Conservation (phyloP, 768 basidiomycete species). For the Scleroderma citrinum region DNA sequence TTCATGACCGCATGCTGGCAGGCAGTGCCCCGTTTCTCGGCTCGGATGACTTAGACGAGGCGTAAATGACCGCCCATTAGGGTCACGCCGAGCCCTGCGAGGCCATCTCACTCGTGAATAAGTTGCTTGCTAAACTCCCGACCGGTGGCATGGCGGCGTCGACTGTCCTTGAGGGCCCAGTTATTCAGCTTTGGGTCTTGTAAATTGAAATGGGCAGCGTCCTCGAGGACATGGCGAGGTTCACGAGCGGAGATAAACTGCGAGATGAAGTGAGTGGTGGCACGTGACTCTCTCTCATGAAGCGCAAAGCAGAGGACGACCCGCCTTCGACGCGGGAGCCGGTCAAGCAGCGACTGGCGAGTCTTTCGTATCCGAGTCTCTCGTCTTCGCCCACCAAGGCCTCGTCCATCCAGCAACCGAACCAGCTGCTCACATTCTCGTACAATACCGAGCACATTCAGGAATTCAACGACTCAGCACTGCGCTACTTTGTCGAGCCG, state of each 20-base stretch:
- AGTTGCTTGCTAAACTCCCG: no score
- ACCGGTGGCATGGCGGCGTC: no score
- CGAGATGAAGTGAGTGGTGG: not conserved
- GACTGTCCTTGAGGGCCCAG: no score
- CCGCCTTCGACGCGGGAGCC: constrained; percentile 6
- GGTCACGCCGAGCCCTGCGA: no score
- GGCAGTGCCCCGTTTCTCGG: no score
- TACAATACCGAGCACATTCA: constrained; percentile 53
- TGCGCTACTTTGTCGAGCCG: constrained; percentile 68
- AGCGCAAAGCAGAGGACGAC: constrained; percentile 20
- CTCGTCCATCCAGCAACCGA: constrained; percentile 63
- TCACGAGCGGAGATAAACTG: constrained; percentile 3
- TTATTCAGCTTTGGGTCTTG: no score
- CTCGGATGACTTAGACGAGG: no score
- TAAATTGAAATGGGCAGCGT: no score
- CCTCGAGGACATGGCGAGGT: constrained; percentile 23
- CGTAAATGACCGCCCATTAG: no score
- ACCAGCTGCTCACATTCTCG: constrained; percentile 65
- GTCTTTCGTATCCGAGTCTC: constrained; percentile 21
- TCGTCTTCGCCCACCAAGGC: constrained; percentile 15
- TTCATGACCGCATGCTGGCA: no score
- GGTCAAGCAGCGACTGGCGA: constrained; percentile 3
- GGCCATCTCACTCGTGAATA: no score
- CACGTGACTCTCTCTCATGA: constrained; percentile 7
- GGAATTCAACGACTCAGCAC: constrained; percentile 60